Evolutionary conservation across 1,284 basidiomycete species (phyloP).

Genomic region (Golubevia pallescens): DNA sequence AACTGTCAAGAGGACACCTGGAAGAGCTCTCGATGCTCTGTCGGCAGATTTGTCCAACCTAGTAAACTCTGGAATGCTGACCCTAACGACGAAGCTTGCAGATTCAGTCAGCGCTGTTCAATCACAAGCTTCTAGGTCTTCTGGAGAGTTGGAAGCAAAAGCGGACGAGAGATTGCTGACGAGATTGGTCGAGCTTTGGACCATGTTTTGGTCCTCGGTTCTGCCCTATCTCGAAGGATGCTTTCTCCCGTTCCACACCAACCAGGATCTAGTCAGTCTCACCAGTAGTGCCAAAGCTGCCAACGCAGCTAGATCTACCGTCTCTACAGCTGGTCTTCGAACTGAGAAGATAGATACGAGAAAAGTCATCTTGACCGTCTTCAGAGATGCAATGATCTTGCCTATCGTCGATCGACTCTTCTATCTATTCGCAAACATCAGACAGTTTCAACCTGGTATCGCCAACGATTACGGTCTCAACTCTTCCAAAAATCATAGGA

Average conservation of each 20-base stretch:
- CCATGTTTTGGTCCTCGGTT: slow-evolving; percentile 37
- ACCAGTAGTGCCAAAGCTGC: slow-evolving; percentile 5
- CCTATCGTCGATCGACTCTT: slow-evolving; percentile 46
- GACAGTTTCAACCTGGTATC: slow-evolving; percentile 14
- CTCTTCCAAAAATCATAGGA: no score
- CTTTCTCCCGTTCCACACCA: slow-evolving; percentile 44
- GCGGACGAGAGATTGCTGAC: slow-evolving; percentile 23
- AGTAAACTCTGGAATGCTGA: slow-evolving; percentile 26
- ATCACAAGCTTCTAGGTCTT: not conserved
- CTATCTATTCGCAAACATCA: slow-evolving; percentile 27
- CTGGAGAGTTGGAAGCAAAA: no score
- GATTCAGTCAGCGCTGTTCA: slow-evolving; percentile 12
- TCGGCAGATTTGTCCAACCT: slow-evolving; percentile 30
- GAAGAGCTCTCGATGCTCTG: slow-evolving; percentile 35
- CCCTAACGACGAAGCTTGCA: slow-evolving; percentile 37
- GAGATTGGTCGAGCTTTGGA: slow-evolving; percentile 44
- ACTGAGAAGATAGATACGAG: slow-evolving; percentile 33
- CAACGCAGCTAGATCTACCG: slow-evolving; percentile 2
- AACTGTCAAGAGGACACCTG: slow-evolving; percentile 34
- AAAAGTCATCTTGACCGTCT: slow-evolving; percentile 32
- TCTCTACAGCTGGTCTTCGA: not conserved
- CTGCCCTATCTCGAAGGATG: slow-evolving; percentile 47
- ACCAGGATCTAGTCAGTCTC: slow-evolving; percentile 29
- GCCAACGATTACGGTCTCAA: no score
- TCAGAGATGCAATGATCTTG: slow-evolving; percentile 50